Base-by-base conservation (phyloP, 2,329 filamentous ascomycete genomes). In the Xylaria sp. region DNA sequence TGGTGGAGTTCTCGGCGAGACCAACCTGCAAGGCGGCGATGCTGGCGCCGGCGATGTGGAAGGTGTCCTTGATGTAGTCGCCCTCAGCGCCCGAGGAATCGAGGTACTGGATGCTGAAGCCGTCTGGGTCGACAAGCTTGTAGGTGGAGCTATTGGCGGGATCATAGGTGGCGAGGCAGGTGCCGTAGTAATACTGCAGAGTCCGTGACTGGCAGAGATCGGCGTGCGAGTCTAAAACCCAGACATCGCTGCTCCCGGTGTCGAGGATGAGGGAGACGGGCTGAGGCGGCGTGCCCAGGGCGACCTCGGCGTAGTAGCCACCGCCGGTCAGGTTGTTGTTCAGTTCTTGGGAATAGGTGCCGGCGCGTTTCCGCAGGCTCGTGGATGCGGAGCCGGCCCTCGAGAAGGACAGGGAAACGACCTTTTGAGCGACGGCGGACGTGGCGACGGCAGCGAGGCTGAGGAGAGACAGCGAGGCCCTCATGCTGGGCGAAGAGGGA, bases 201-300 rank as follows among this genome's bases (percentile, higher is more conserved):
- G 36, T 22, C 0, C 11, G 17, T 51, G 78, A 81, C 15, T 71
- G 76, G 73, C 83, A 85, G 31, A 84, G 78, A 71, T 79, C 74
- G 17, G 80, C 79, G 29, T 73, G 54, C 68, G 72, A 61, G 64
- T 77, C 71, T 68, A 85, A 78, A 47, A 89, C 79, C 87, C 88
- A 90, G 3, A 87, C 84, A 73, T 90, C 88, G 69, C 85, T 88
- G 75, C 86, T 89, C 31, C 88, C 88, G 2, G 88, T 90, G 76
- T 90, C 88, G 68, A 90, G 81, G 60, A 86, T 80, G 71, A 90
- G 80, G 60, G 77, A 81, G 56, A 89, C 76, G 2, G 77, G 75
- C 76, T 90, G 88, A 0, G 81, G 79, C 0, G 88, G 88, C 0
- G 87, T 88, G 56, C 88, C 88, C 47, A 90, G 77, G n/a, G 79